phyloP scores from a whole-genome alignment of 2,329 filamentous ascomycete genomes.

The Aureobasidium namibiae region DNA sequence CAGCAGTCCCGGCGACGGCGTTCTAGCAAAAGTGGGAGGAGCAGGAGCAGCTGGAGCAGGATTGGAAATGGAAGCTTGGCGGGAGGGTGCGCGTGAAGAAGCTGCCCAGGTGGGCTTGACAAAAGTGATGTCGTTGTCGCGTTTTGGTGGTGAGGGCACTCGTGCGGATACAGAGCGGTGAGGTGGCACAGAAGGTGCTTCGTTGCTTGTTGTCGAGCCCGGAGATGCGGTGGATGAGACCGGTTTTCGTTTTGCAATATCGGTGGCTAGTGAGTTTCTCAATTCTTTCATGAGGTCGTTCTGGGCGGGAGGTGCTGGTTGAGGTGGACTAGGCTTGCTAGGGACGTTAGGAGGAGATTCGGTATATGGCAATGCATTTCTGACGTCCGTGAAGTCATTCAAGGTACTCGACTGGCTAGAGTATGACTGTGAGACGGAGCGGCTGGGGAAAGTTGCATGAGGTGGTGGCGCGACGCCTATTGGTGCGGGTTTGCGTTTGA shows the following conservation, averaged over 20 bases:
- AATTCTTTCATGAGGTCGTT: slow-evolving; percentile 15
- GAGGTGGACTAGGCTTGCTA: background rate
- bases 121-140: slow-evolving; percentile 12
- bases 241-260: slow-evolving; percentile 3
- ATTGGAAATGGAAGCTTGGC: background rate
- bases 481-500: slow-evolving; percentile 35
- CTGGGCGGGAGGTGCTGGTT: background rate
- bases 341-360: background rate
- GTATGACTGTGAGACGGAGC: slow-evolving; percentile 21
- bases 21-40: slow-evolving; percentile 14
- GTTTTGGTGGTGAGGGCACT: background rate
- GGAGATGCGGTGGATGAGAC: slow-evolving; percentile 8
- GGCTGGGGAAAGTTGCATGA: slow-evolving; percentile 29
- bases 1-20: slow-evolving; percentile 35
- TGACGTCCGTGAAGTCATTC: background rate
- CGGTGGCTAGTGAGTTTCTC: background rate
- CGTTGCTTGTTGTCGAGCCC: slow-evolving; percentile 4
- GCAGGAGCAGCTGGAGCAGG: background rate
- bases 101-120: slow-evolving; percentile 16
- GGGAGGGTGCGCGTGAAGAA: slow-evolving; percentile 12
- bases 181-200: background rate
- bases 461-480: slow-evolving; percentile 33
- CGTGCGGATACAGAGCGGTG: slow-evolving; percentile 15
- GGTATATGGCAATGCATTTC: background rate
- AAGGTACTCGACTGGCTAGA: background rate